phyloP scores from a whole-genome alignment of 2,329 filamentous ascomycete species.

The Exophiala xenobiotica region DNA sequence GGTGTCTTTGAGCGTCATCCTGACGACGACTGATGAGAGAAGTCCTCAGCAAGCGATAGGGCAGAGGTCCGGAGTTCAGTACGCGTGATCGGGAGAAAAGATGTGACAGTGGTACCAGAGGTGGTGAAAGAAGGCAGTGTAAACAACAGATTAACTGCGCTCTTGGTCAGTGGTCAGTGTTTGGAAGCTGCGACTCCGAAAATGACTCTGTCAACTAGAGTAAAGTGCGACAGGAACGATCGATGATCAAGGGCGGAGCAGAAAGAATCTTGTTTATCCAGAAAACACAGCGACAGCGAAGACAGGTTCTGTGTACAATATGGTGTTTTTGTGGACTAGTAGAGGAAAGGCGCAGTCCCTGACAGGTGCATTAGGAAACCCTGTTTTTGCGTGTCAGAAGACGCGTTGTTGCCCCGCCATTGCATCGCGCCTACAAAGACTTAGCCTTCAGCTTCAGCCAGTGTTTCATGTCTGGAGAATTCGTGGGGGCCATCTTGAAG shows the following conservation, averaged over 20 bases:
- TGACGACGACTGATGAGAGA: conserved; percentile 1
- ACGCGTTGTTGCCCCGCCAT: conserved; percentile 5
- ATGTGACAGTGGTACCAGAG: too few relatives aligned
- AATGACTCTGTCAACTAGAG: too few relatives aligned
- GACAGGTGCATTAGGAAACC: neutral
- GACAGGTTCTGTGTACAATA: conserved; percentile 2
- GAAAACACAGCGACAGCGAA: conserved; percentile 1
- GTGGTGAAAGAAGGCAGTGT: too few relatives aligned
- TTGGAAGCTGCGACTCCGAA: too few relatives aligned
- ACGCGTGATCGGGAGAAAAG: too few relatives aligned
- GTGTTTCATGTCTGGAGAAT: neutral
- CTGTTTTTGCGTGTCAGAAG: too few relatives aligned
- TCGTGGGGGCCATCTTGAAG: conserved; percentile 3
- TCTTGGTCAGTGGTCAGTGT: too few relatives aligned
- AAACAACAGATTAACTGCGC: too few relatives aligned
- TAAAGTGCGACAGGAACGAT: neutral
- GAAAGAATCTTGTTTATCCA: conserved; percentile 6
- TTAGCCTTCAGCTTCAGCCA: neutral
- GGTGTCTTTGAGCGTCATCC: conserved; percentile 47
- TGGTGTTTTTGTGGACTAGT: neutral
- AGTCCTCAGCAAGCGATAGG: conserved; percentile 7
- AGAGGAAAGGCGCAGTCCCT: neutral
- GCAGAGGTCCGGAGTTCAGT: too few relatives aligned
- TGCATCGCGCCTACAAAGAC: neutral
- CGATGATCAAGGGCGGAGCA: neutral